These are phyloP conservation scores for Alternaria sp. DNA, from an alignment of 2,329 filamentous ascomycete species.

Conservation along the genomic window DNA sequence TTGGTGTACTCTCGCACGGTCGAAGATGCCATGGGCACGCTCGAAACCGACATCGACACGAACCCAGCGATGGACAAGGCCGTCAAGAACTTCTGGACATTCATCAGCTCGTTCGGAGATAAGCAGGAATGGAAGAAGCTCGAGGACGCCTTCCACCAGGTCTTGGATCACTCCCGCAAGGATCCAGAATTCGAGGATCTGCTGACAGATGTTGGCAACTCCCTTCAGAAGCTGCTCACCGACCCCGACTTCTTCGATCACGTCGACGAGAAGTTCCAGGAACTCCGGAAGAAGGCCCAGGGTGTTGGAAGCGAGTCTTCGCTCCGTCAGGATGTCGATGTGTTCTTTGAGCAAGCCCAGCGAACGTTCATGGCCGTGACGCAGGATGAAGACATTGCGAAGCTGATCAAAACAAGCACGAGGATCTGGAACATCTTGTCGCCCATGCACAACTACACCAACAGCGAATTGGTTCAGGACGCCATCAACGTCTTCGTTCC, in stretches of 20 bases:
- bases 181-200: conserved; percentile 85
- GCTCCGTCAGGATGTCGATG: conserved; percentile 75
- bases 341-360: conserved; percentile 72
- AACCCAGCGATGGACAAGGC: conserved; percentile 79
- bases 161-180: conserved; percentile 75
- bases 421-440: conserved; percentile 74
- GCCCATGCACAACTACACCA: conserved; percentile 67
- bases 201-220: conserved; percentile 73
- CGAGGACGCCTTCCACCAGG: conserved; percentile 69
- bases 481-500: conserved; percentile 81
- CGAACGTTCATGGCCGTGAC: conserved; percentile 71
- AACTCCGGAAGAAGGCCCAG: conserved; percentile 63
- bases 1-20: conserved; percentile 76
- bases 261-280: conserved; percentile 68
- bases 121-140: conserved; percentile 76
- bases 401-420: conserved; percentile 69
- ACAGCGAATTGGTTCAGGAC: conserved; percentile 76
- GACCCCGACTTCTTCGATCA: conserved; percentile 87
- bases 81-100: conserved; percentile 78
- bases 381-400: conserved; percentile 74
- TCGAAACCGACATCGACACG: conserved; percentile 72
- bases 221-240: conserved; percentile 80
- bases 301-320: conserved; percentile 68
- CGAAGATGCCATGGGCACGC: conserved; percentile 68
- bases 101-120: conserved; percentile 82